Percentiles rank a stretch among this genome's conserved stretches.
Evolutionary conservation across 129 eudicot species (phyloP).

Genomic region (Cynara cardunculus): DNA sequence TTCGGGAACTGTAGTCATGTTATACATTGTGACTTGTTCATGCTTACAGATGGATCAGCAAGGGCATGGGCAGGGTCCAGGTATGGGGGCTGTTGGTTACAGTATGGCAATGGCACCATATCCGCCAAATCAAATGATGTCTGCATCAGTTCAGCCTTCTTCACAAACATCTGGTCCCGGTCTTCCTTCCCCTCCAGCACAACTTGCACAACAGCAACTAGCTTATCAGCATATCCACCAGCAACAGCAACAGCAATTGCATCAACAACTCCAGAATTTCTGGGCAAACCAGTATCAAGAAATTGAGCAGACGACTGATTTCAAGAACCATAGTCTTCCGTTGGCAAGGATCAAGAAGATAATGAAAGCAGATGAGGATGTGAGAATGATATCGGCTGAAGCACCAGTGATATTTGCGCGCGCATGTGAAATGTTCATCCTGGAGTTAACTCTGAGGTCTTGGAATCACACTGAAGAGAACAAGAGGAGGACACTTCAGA

Average conservation of each 20-base stretch:
- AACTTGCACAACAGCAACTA: constrained; percentile 81
- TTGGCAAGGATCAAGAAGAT: constrained; percentile 89
- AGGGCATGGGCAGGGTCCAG: constrained; percentile 74
- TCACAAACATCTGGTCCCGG: constrained; percentile 62
- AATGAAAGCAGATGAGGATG: constrained; percentile 97
- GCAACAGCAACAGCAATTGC: constrained; percentile 87
- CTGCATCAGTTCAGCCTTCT: constrained; percentile 56
- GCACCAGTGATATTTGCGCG: constrained; percentile 93
- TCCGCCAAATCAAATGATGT: constrained; percentile 76
- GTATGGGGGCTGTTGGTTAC: constrained; percentile 47
- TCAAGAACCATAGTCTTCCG: constrained; percentile 89
- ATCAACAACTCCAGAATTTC: constrained; percentile 73
- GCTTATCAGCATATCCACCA: constrained; percentile 94
- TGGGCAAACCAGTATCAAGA: constrained; percentile 87
- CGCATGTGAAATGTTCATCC: constrained; percentile 94
- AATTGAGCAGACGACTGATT: constrained; percentile 81
- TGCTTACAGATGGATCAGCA: constrained; percentile 98
- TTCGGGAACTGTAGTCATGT: neutral
- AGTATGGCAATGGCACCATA: constrained; percentile 50
- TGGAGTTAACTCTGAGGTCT: constrained; percentile 76
- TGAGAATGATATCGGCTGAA: constrained; percentile 92
- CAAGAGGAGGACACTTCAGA: constrained; percentile 88
- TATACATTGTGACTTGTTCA: too few relatives aligned
- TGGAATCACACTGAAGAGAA: constrained; percentile 98
- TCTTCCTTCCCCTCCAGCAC: constrained; percentile 65